phyloP scores from a whole-genome alignment of 208 protist species.

The Wallacemonas sp. region DNA sequence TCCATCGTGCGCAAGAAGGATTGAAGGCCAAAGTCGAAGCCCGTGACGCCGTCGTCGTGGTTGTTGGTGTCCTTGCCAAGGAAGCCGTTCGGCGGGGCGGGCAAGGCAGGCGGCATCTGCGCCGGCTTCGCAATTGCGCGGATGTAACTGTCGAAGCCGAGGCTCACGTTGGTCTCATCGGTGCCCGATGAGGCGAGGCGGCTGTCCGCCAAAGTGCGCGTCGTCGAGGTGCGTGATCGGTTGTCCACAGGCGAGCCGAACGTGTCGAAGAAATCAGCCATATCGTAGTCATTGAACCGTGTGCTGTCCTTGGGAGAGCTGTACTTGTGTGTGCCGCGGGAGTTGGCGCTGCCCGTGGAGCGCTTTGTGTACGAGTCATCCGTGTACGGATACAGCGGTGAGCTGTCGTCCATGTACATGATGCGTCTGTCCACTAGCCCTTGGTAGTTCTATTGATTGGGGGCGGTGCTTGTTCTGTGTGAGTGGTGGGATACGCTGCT shows the following conservation, averaged over 20 bases:
- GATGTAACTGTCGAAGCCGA: conserved; percentile 10
- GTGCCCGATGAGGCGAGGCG: too few species aligned
- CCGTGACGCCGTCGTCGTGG: not conserved
- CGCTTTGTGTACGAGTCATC: not conserved
- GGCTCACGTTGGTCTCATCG: not conserved
- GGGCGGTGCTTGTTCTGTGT: too few species aligned
- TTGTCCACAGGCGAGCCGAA: not conserved
- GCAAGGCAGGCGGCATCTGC: not conserved
- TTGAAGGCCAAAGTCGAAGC: not conserved
- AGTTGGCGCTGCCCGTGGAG: not conserved
- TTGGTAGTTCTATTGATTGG: too few species aligned
- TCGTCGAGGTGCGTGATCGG: not conserved
- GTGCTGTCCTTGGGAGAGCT: conserved; percentile 8
- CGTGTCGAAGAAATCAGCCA: not conserved
- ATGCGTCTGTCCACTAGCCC: not conserved
- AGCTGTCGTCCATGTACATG: not conserved
- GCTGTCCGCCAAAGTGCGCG: not conserved
- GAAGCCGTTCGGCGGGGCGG: not conserved
- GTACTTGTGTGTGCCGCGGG: not conserved
- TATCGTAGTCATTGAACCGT: conserved; percentile 1
- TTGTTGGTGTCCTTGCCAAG: not conserved
- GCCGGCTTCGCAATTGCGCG: not conserved
- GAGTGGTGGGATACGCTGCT: too few species aligned
- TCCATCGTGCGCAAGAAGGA: conserved; percentile 1
- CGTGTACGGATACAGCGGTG: not conserved